Evolutionary conservation across 345 rosid species (phyloP).

Genomic region (Mangifera indica): DNA sequence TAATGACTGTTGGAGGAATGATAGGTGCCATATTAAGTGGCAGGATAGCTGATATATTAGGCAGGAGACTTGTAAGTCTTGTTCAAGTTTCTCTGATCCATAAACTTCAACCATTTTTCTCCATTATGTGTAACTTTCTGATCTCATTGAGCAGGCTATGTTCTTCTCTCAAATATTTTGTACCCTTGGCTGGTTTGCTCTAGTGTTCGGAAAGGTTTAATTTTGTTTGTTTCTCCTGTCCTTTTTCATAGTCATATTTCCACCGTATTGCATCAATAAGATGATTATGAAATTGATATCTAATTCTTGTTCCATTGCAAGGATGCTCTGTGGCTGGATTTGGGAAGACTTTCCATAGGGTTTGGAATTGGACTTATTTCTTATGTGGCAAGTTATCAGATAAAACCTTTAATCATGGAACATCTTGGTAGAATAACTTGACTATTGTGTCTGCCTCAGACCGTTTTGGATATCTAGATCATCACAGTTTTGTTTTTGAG

Average conservation of each 20-base stretch:
- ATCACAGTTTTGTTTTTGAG: too few species aligned
- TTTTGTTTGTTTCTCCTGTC: not conserved
- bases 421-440: too few species aligned
- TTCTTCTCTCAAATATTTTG: constrained; percentile 36
- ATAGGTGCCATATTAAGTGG: constrained; percentile 50
- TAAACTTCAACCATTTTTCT: not conserved
- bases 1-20: constrained; percentile 59
- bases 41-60: constrained; percentile 39
- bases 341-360: constrained; percentile 46
- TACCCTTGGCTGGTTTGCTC: constrained; percentile 49
- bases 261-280: too few species aligned
- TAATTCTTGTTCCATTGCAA: constrained; percentile 19
- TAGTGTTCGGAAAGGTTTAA: constrained; percentile 53
- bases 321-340: constrained; percentile 38
- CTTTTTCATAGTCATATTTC: too few species aligned
- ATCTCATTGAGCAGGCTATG: constrained; percentile 39
- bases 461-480: too few species aligned
- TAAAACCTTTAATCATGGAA: too few species aligned
- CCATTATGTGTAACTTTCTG: not conserved
- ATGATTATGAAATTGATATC: not conserved
- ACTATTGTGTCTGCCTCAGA: too few species aligned
- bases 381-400: constrained; percentile 38
- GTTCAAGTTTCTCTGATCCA: not conserved
- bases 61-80: constrained; percentile 43
- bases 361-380: constrained; percentile 42